Conservation (phyloP, 2,329 filamentous ascomycete species). For the Penicillium sp. region DNA sequence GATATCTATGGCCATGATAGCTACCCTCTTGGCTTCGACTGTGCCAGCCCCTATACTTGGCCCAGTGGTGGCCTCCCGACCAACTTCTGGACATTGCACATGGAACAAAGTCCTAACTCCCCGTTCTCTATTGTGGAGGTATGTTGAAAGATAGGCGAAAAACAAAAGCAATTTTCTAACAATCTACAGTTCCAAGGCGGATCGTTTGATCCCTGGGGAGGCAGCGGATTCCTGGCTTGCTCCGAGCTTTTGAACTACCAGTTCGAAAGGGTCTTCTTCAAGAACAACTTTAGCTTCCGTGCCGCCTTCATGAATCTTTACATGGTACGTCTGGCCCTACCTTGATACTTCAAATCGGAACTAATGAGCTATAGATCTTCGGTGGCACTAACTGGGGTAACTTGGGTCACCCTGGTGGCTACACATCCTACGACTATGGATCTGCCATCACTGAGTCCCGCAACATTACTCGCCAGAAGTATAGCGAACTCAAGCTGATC, state of each 20-base stretch:
- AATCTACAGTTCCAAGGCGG: slow-evolving; percentile 64
- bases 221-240: slow-evolving; percentile 67
- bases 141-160: slow-evolving; percentile 5
- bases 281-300: slow-evolving; percentile 68
- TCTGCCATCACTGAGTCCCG: slow-evolving; percentile 68
- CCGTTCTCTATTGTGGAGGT: slow-evolving; percentile 64
- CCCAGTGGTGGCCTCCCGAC: slow-evolving; percentile 58
- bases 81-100: slow-evolving; percentile 55
- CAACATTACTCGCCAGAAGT: slow-evolving; percentile 69
- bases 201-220: slow-evolving; percentile 73
- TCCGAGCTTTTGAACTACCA: slow-evolving; percentile 66
- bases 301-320: slow-evolving; percentile 70
- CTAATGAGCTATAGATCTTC: slow-evolving; percentile 51
- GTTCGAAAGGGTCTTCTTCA: slow-evolving; percentile 76
- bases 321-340: slow-evolving; percentile 56
- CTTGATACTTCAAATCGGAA: background rate
- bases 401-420: slow-evolving; percentile 66
- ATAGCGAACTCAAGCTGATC: slow-evolving; percentile 73
- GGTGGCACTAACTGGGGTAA: slow-evolving; percentile 87
- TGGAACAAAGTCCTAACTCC: slow-evolving; percentile 62
- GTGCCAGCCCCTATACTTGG: slow-evolving; percentile 61
- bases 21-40: slow-evolving; percentile 55
- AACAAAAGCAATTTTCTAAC: slow-evolving; percentile 5
- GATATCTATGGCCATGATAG: slow-evolving; percentile 68
- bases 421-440: slow-evolving; percentile 63